Evolutionary conservation across 2,329 filamentous ascomycete genomes (phyloP).

Genomic region (Phialophora macrospora): DNA sequence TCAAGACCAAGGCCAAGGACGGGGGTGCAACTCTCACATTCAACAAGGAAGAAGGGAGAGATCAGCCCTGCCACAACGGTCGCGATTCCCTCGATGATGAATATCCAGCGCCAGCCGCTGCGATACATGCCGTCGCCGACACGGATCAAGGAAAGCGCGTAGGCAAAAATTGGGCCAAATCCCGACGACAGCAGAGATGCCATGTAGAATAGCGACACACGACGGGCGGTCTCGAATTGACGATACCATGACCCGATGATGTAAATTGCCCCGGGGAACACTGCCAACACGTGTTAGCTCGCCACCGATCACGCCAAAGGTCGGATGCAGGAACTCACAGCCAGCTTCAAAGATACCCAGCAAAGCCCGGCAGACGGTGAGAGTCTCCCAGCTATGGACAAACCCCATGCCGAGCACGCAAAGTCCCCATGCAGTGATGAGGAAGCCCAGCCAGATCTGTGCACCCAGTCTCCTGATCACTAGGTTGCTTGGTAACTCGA

Average conservation of each 20-base stretch:
- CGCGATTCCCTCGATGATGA: conserved; percentile 38
- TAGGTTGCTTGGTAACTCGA: conserved; percentile 72
- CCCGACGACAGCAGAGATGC: background rate
- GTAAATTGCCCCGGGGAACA: conserved; percentile 29
- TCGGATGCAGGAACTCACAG: conserved; percentile 35
- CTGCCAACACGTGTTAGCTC: background rate
- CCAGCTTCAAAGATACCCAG: conserved; percentile 66
- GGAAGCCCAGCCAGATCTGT: conserved; percentile 39
- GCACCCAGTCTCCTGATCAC: conserved; percentile 67
- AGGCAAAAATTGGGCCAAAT: background rate
- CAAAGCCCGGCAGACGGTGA: conserved; percentile 45
- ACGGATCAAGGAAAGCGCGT: conserved; percentile 45
- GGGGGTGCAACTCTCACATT: conserved; percentile 39
- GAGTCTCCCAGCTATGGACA: conserved; percentile 36
- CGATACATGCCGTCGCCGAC: conserved; percentile 40
- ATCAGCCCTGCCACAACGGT: conserved; percentile 39
- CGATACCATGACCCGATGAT: conserved; percentile 28
- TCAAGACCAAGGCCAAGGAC: conserved; percentile 31
- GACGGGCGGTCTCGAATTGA: conserved; percentile 1
- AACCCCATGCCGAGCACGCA: conserved; percentile 46
- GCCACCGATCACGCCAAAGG: background rate
- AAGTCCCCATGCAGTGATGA: conserved; percentile 49
- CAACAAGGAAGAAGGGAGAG: conserved; percentile 40
- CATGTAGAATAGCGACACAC: conserved; percentile 5
- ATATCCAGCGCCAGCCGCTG: conserved; percentile 35